Base-by-base conservation (phyloP, 495 filamentous ascomycete species). In the Entonaema liquescens region DNA sequence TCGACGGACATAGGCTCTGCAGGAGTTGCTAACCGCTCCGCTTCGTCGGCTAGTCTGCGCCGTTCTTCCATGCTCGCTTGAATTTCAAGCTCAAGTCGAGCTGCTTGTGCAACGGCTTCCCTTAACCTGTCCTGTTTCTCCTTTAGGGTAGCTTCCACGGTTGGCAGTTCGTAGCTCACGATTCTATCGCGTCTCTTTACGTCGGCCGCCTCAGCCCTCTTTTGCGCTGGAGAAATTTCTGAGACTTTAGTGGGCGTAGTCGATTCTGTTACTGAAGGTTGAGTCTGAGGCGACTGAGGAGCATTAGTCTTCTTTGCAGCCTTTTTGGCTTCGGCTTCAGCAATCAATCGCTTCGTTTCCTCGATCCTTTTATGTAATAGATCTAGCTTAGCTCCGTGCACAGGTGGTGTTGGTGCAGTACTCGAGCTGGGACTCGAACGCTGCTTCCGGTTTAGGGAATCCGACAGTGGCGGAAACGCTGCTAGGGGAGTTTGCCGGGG, bases 321-420 rank as follows among this genome's bases (percentile, higher is more conserved):
- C 66, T 87, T 89, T 64, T 85, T 87, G 33, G 90, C 85, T 76
- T 96, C 92, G 36, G 89, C 84, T 73, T 93, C 89, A 15, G 90
- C 91, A 76, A 97, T 95, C 61, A 85, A 89, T 75, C 86, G 86
- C 68, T 88, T 92, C 83, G 94, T 87, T 40, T 85, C 84, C 75
- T 92, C 86, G 55, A 97, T 95, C 65, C 90, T 86, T 65, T 87
- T 83, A 61, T 92, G 86, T 72, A 90, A 91, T 23, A 82, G 68
- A 55, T 87, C 84, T 8, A 97, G 83, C 52, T 90, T 85, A 33
- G 53, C 62, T 12, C 71, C 73, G 23, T 56, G 44, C 6, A 72
- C 29, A 0, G 75, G 80, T 1, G 83, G 82, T 0, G 84, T 85
- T 29, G 77, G 77, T 3, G 76, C 52, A 3, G 71, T 74, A 28